Base-by-base conservation (phyloP, 2,329 filamentous ascomycete species). In the Aspergillus fijiensis region DNA sequence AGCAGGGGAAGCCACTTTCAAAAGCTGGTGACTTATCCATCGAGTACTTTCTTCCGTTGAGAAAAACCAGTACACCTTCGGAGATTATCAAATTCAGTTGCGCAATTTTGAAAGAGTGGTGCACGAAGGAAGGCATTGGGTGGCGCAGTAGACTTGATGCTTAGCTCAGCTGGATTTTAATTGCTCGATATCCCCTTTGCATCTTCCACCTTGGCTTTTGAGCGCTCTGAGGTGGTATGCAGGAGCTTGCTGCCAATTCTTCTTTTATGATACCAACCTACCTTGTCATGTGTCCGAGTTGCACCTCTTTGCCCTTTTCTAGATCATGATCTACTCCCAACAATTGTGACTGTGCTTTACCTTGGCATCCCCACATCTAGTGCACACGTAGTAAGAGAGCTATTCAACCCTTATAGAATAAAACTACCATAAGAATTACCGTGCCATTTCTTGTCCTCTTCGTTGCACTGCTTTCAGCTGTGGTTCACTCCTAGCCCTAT, bases 31-130 rank as follows among this genome's bases (percentile, higher is more conserved):
- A 75, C 49, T 77, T 79, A 64, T 65, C 70, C 19, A 72, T 72
- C 6, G 70, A 73, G 19, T 77, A 77, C 58, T 77, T 76, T 55
- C 68, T 82, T 23, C 78, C 81, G 0, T 64, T 83, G 33, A 76
- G 77, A 16, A 73, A 74, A 6, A 76, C 74, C 53, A 78, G 74
- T 14, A 75, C 72, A 2, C 74, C 76, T 11, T 70, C 79, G 21
- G 80, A 83, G 62, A 77, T 77, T 10, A 76, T 80, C 10, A 72
- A 76, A 4, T 81, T 81, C 64, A 77, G 76, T 9, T 72, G 73
- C 63, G 69, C 70, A n/a, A 70, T 82, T 48, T 64, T 84, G 60
- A 72, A 71, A 19, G 78, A 81, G 60, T 84, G 79, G 77, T 77
- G 77, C 51, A 68, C 70, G 55, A 79, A 75, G 57, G 78, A 83